phyloP scores from a whole-genome alignment of 257 asterid genomes.

The Thymus quinquecostatus region DNA sequence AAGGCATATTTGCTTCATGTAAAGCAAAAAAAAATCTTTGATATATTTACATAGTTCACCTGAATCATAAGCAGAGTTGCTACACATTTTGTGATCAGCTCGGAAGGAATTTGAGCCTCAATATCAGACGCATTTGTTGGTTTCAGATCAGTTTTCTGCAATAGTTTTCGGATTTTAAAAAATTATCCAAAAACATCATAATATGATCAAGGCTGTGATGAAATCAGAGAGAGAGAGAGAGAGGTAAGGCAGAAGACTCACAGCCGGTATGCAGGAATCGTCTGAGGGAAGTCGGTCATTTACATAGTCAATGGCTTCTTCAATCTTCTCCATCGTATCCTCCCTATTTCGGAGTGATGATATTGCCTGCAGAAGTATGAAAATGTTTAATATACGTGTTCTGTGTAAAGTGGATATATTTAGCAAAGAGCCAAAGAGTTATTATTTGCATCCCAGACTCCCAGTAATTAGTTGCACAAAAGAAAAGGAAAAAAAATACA shows the following conservation, averaged over 20 bases:
- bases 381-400: neutral
- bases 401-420: constrained; percentile 12
- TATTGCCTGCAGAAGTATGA: constrained; percentile 55
- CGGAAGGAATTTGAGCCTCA: constrained; percentile 71
- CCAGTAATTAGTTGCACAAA: neutral
- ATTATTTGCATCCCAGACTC: neutral
- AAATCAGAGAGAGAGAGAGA: neutral
- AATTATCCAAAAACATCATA: constrained; percentile 17
- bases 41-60: constrained; percentile 35
- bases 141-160: constrained; percentile 62
- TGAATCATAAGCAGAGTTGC: constrained; percentile 92
- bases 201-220: constrained; percentile 1
- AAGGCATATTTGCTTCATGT: neutral
- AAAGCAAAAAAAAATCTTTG: neutral
- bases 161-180: constrained; percentile 23
- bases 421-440: neutral
- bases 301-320: constrained; percentile 67
- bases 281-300: constrained; percentile 52
- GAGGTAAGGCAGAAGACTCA: constrained; percentile 37
- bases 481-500: neutral
- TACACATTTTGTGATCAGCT: constrained; percentile 76
- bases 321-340: constrained; percentile 63
- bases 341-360: constrained; percentile 58
- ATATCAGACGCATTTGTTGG: constrained; percentile 43
- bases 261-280: constrained; percentile 40